Percentiles rank a stretch among this genome's conserved stretches.
phyloP scores from a whole-genome alignment of 305 asterid species.

The Vinca major region DNA sequence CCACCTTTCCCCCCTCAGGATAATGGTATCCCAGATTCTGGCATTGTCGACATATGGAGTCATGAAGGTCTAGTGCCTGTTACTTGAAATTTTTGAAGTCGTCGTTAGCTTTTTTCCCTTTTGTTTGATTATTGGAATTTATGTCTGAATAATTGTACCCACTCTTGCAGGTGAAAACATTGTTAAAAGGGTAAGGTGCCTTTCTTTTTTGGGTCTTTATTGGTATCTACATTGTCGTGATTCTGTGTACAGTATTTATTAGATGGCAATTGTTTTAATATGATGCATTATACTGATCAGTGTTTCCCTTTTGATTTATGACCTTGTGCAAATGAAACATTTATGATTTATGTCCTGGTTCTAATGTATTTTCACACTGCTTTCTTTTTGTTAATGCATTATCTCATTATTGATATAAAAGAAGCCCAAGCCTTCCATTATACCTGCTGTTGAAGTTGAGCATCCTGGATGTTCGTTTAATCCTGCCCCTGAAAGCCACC shows the following conservation, averaged over 20 bases:
- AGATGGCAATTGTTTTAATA: too few relatives aligned
- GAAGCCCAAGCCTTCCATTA: conserved; percentile 49
- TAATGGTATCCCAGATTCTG: conserved; percentile 31
- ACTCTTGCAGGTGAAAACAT: conserved; percentile 40
- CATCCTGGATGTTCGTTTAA: conserved; percentile 90
- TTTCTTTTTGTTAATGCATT: neutral
- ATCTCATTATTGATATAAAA: conserved; percentile 24
- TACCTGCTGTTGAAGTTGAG: conserved; percentile 95
- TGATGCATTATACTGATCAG: too few relatives aligned
- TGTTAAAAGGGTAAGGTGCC: conserved; percentile 44
- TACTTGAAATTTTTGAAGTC: neutral
- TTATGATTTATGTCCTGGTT: neutral
- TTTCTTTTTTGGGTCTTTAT: too few relatives aligned
- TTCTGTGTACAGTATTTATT: too few relatives aligned
- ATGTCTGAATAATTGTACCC: conserved; percentile 2
- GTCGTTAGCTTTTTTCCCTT: neutral
- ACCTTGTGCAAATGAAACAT: neutral
- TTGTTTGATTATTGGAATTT: neutral
- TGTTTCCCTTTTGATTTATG: neutral
- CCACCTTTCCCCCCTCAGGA: conserved; percentile 30
- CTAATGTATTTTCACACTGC: neutral
- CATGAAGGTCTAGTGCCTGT: conserved; percentile 31
- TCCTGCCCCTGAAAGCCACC: conserved; percentile 78
- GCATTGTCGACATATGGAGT: conserved; percentile 60
- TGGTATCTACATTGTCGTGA: too few relatives aligned